Evolutionary conservation across 495 filamentous ascomycete genomes (phyloP), one percentile per base, ranked within the genome.

Genomic region (Podospora bellae-mahoneyi): DNA sequence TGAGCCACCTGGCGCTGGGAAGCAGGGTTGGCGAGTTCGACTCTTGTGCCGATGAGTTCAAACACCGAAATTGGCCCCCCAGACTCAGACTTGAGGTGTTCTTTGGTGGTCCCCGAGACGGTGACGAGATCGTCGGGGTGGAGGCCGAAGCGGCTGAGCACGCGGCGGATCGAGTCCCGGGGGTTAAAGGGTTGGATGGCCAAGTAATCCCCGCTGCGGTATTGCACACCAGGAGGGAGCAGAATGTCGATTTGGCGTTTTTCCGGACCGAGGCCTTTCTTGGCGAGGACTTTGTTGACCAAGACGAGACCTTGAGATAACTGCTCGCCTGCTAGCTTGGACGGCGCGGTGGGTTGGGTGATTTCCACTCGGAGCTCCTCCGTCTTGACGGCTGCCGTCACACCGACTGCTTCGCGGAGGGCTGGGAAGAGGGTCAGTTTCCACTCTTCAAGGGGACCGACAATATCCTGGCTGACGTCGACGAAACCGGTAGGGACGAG

Each of bases 1-100:
- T 64, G 64, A 20, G 66, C 69, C 13, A 78, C 65, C 30, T 77
- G 75, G 20, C 76, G 71, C 19, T 71, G 73, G 18, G 86, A 87
- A 1, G 87, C 88, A 0, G 87, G 87, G 27, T 86, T 85, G n/a
- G 79, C 83, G 20, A 92, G 82, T 70, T 92, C 89, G 26, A 92
- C 84, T 67, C 89, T 89, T 30, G 82, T 82, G 18, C 83, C 80
- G 28, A 92, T 77, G 4, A 91, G 78, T 61, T 85, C 86, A 44
- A 79, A 80, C 0, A 83, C 84, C 4, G 86, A 82, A 56, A 90
- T 81, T 1, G 83, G 81, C 10, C 79, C 78, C 64, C 81, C 80
- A 7, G 80, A 78, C 3, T 87, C 86, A 2, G 89, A 74, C 13
- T 81, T 78, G 1, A 63, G 61, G 44, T 77, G 74, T 26, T 59